Evolutionary conservation across 495 filamentous ascomycete species (phyloP), one percentile per base, ranked within the genome.

Genomic region (Aspergillus mulundensis): DNA sequence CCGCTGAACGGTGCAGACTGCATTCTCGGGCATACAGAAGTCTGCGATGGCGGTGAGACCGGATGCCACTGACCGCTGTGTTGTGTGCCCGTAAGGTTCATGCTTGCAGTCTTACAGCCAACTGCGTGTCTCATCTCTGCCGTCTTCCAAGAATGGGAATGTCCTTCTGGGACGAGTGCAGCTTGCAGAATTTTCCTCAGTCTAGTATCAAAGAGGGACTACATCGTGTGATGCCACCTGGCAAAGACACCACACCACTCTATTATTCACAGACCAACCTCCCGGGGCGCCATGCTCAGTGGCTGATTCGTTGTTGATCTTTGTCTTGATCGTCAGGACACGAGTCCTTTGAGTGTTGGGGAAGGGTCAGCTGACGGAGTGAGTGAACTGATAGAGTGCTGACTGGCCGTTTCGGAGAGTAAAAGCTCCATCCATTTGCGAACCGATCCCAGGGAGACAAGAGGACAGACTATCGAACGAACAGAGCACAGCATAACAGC

Each of bases 51-150:
- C 61, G 61, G 61, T 64, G 61, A 63, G 50, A 28, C 32, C 6
- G 32, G 2, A 36, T 21, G 48, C 54, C 30, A 49, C 62, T 70
- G 69, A 74, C 71, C 71, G 71, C 71, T 58, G 64, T 62, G 61
- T 50, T 57, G 64, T 58, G 66, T 62, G 61, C 38, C 59, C 54
- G 64, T 55, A 72, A 62, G 64, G 59, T 68, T 69, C 67, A 58
- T 65, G 68, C 63, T 66, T 73, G 66, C 66, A 68, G 62, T 39
- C 10, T 11, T 20, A 12, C 19, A n/a, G 48, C 47, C 53, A 54
- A 36, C 32, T 11, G 54, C 53, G 48, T 57, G 54, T 57, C 59
- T 57, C 50, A 47, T 32, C 24, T 28, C 32, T 36, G 32, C 32
- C 32, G 32, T 14, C 32, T 36, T 11, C 32, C 32, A 36, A 36